These are phyloP conservation scores for Balamuthia mandrillaris DNA, from an alignment of 208 protist species.

Conservation along the genomic window DNA sequence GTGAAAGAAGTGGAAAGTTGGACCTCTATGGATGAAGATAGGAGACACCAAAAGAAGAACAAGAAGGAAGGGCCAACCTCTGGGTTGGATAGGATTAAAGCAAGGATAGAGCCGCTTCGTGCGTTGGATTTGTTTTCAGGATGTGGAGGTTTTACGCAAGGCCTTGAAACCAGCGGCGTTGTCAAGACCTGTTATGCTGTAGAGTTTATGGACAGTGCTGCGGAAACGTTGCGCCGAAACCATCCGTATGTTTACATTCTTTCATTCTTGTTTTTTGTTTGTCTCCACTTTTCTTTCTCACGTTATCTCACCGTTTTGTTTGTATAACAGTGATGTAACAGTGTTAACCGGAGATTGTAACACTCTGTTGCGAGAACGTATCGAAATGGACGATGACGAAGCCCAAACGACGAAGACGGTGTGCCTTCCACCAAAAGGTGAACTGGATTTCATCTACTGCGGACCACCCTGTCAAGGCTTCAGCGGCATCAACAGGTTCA, in stretches of 20 bases:
- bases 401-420: neutral
- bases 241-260: neutral
- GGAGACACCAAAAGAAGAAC: neutral
- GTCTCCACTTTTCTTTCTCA: neutral
- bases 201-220: slow-evolving; percentile 8
- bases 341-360: neutral
- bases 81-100: neutral
- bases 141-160: slow-evolving; percentile 33
- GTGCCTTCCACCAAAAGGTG: slow-evolving; percentile 26
- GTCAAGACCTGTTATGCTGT: slow-evolving; percentile 32
- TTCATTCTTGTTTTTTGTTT: neutral
- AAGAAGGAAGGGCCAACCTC: neutral
- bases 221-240: slow-evolving; percentile 15
- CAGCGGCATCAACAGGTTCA: slow-evolving; percentile 32
- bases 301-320: neutral
- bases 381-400: neutral
- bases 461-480: slow-evolving; percentile 34
- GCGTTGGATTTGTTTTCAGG: slow-evolving; percentile 40
- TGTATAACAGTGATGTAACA: neutral
- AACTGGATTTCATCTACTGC: neutral
- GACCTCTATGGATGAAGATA: too few relatives aligned
- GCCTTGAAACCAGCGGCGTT: neutral
- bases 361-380: neutral
- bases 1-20: neutral
- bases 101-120: neutral